Conservation (phyloP, 495 filamentous ascomycete species). For the Annulohypoxylon maeteangense region DNA sequence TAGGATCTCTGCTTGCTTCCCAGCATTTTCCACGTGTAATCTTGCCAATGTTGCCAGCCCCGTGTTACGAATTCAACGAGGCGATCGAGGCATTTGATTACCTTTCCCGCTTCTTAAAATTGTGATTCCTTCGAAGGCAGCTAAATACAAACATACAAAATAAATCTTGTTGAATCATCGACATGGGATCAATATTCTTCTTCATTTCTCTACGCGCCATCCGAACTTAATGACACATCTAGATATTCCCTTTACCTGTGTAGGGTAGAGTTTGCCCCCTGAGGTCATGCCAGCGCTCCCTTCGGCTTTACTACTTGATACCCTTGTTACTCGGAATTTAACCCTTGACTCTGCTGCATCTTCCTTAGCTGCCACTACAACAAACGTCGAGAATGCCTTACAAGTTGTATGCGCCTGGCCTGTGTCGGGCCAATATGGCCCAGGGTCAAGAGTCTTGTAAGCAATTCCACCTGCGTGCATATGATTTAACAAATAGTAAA, state of each 20-base stretch:
- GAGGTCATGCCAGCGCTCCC: constrained; percentile 57
- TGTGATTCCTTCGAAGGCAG: background rate
- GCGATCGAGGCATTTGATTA: constrained; percentile 22
- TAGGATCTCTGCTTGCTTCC: background rate
- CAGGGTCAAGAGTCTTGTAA: constrained; percentile 65
- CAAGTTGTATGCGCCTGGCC: constrained; percentile 70
- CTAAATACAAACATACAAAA: constrained; percentile 10
- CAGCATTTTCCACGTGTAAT: constrained; percentile 6
- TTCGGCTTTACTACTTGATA: constrained; percentile 45
- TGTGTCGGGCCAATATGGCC: constrained; percentile 69
- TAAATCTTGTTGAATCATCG: constrained; percentile 7
- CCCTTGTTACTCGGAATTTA: constrained; percentile 44
- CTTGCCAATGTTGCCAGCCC: constrained; percentile 20
- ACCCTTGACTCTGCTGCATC: constrained; percentile 23
- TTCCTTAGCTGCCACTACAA: constrained; percentile 36
- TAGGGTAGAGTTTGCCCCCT: background rate
- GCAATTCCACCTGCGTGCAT: constrained; percentile 21
- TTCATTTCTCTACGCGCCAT: background rate
- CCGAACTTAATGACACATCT: constrained; percentile 9
- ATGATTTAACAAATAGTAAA: background rate
- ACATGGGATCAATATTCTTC: constrained; percentile 23
- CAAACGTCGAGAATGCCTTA: constrained; percentile 43
- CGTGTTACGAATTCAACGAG: constrained; percentile 17
- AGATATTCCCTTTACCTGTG: background rate
- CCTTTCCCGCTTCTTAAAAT: background rate